Evolutionary conservation across 2,329 filamentous ascomycete genomes (phyloP).

Genomic region (Aspergillus brasiliensis): DNA sequence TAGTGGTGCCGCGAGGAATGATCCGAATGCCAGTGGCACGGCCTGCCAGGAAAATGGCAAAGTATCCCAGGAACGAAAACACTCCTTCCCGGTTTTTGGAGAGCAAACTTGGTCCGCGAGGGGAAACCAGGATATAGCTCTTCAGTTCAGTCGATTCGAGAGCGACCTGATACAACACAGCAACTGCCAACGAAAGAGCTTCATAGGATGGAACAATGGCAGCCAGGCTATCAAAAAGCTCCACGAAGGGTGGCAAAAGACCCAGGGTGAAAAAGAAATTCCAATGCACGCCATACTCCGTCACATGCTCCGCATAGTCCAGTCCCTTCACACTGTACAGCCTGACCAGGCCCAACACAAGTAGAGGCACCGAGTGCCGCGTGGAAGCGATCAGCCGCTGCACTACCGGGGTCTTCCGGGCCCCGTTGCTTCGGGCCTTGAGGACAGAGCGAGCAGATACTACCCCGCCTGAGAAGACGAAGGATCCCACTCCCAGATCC

Average conservation of each 20-base stretch:
- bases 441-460: slow-evolving; percentile 83
- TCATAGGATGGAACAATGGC: slow-evolving; percentile 75
- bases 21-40: slow-evolving; percentile 80
- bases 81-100: slow-evolving; percentile 93
- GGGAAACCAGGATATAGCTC: slow-evolving; percentile 78
- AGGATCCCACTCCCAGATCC: slow-evolving; percentile 96
- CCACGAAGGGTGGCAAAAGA: slow-evolving; percentile 84
- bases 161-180: slow-evolving; percentile 69
- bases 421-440: slow-evolving; percentile 62
- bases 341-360: slow-evolving; percentile 77
- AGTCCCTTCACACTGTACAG: slow-evolving; percentile 88
- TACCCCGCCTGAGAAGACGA: slow-evolving; percentile 90
- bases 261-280: slow-evolving; percentile 99
- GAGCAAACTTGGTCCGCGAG: slow-evolving; percentile 70
- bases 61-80: slow-evolving; percentile 92
- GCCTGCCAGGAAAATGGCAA: slow-evolving; percentile 90
- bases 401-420: slow-evolving; percentile 47
- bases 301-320: slow-evolving; percentile 95
- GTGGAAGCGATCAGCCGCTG: slow-evolving; percentile 67
- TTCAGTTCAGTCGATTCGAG: slow-evolving; percentile 79
- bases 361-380: slow-evolving; percentile 79
- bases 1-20: slow-evolving; percentile 63
- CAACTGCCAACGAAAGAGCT: slow-evolving; percentile 69
- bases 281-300: slow-evolving; percentile 98
- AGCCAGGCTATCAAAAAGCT: slow-evolving; percentile 74